Conservation (phyloP, 306 rosid species). For the Vigna reflexopilosa region DNA sequence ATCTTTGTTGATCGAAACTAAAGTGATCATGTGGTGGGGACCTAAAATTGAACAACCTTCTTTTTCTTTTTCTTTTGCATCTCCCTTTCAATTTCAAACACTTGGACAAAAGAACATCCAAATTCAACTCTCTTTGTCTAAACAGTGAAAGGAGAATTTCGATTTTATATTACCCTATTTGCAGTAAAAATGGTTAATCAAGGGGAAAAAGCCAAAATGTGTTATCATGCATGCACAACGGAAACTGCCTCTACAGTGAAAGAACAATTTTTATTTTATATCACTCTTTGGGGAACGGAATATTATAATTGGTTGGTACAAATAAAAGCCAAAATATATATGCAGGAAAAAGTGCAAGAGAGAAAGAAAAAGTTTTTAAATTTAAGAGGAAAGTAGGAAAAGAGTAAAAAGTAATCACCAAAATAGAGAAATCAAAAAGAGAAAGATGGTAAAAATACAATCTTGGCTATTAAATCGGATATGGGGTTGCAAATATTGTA, state of each 20-base stretch:
- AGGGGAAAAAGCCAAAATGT: constrained; percentile 6
- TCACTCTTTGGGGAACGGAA: not conserved
- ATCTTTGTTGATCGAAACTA: constrained; percentile 44
- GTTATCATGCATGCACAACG: not conserved
- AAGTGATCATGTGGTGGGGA: constrained; percentile 47
- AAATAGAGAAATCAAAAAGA: not conserved
- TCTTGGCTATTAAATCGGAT: constrained; percentile 27
- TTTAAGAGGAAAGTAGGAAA: constrained; percentile 16
- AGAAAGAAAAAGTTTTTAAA: constrained; percentile 12
- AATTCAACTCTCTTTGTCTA: constrained; percentile 32
- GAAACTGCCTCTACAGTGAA: constrained; percentile 17
- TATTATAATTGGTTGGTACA: not conserved
- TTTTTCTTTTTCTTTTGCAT: constrained; percentile 34
- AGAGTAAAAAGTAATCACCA: not conserved
- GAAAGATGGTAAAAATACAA: not conserved
- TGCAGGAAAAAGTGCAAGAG: not conserved
- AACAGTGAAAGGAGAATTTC: constrained; percentile 27
- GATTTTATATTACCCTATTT: constrained; percentile 24
- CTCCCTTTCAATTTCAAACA: constrained; percentile 42
- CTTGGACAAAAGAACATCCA: constrained; percentile 34
- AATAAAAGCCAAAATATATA: constrained; percentile 10
- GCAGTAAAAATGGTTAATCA: not conserved
- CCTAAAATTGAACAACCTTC: constrained; percentile 36
- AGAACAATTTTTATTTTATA: constrained; percentile 5
- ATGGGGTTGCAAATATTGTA: constrained; percentile 33